phyloP scores from a whole-genome alignment of 768 basidiomycete species.

The Xerocomus brunneocitrinus region DNA sequence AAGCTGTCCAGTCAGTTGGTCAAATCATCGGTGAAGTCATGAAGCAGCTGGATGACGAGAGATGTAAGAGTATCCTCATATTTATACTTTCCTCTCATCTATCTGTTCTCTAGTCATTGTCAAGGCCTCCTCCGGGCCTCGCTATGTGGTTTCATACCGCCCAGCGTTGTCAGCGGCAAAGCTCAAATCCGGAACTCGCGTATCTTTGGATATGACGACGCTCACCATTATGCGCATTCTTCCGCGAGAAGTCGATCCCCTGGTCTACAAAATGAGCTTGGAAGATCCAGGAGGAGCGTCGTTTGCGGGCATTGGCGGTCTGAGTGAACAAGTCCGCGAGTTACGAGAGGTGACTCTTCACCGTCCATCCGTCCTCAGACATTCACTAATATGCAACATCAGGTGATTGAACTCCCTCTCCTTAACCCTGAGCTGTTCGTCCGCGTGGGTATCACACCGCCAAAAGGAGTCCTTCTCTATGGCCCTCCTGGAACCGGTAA shows the following conservation, averaged over 20 bases:
- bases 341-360: conserved; percentile 71
- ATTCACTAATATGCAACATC: neutral
- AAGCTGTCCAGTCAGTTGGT: conserved; percentile 96
- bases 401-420: conserved; percentile 95
- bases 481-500: conserved; percentile 97
- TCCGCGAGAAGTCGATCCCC: conserved; percentile 94
- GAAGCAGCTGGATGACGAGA: conserved; percentile 96
- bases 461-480: conserved; percentile 93
- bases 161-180: conserved; percentile 88
- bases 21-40: conserved; percentile 99
- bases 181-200: conserved; percentile 90
- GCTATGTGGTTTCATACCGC: conserved; percentile 97
- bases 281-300: conserved; percentile 95
- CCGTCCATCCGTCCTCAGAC: neutral
- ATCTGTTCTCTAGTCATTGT: conserved; percentile 70
- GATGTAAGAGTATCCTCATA: conserved; percentile 57
- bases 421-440: conserved; percentile 91
- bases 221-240: conserved; percentile 98
- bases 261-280: conserved; percentile 99
- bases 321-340: conserved; percentile 95
- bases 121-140: conserved; percentile 96
- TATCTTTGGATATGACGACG: conserved; percentile 99
- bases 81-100: neutral
- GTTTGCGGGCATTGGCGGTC: conserved; percentile 95
- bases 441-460: conserved; percentile 95